Percentiles rank a stretch among this genome's conserved stretches.
These are phyloP conservation scores for Copromyces sp. DNA, from an alignment of 495 filamentous ascomycete species.

Conservation along the genomic window DNA sequence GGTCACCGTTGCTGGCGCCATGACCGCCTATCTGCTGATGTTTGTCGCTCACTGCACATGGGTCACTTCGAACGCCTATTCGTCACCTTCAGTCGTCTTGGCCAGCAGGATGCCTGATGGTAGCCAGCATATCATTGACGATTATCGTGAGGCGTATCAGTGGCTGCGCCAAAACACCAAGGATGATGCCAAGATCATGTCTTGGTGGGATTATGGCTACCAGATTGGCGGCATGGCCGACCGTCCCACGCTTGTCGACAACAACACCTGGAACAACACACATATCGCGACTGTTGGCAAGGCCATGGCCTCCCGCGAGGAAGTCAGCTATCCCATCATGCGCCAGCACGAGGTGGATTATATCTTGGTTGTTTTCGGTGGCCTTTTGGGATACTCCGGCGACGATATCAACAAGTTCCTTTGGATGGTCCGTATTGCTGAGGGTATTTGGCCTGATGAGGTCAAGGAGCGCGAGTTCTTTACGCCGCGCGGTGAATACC, in stretches of 20 bases:
- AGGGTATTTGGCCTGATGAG: constrained; percentile 99
- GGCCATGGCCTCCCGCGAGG: constrained; percentile 95
- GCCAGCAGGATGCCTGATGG: constrained; percentile 89
- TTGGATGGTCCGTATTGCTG: constrained; percentile 99
- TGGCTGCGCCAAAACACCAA: constrained; percentile 97
- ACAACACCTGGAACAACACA: constrained; percentile 99
- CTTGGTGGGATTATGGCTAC: constrained; percentile 99
- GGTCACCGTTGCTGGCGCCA: constrained; percentile 53
- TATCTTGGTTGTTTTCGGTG: constrained; percentile 93
- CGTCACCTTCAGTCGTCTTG: constrained; percentile 92
- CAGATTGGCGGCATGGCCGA: constrained; percentile 99
- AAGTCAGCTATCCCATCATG: constrained; percentile 97
- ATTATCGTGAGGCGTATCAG: constrained; percentile 99
- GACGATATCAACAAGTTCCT: constrained; percentile 99
- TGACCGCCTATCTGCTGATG: constrained; percentile 73
- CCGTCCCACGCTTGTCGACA: constrained; percentile 93
- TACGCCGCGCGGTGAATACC: constrained; percentile 89
- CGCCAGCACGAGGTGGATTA: constrained; percentile 98
- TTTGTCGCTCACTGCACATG: constrained; percentile 98
- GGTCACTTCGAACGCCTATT: constrained; percentile 99
- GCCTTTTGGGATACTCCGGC: constrained; percentile 93
- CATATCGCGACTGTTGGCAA: constrained; percentile 99
- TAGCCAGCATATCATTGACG: constrained; percentile 96
- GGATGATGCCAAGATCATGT: constrained; percentile 96
- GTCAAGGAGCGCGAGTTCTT: constrained; percentile 97